Base-by-base conservation (phyloP, 106 monocot genomes). In the Alisma plantagoaquatica region DNA sequence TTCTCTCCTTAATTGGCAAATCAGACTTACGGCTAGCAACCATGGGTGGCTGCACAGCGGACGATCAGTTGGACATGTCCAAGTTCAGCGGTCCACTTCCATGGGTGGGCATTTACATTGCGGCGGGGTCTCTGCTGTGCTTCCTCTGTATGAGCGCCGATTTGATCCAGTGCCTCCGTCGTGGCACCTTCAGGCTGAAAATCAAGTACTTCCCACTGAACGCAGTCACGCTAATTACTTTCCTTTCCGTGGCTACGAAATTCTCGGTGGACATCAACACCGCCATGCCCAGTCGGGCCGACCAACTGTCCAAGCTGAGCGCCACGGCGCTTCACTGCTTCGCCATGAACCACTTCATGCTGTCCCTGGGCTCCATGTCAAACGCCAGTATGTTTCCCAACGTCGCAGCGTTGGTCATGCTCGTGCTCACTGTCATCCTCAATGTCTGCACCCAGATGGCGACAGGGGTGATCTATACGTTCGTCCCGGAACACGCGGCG, bases 101-200 rank as follows among this genome's bases (percentile, higher is more conserved):
- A 6, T 49, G 29, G 61, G 30, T 62, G 17, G 61, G 49, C 61
- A 19, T 62, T 26, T 62, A 62, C 46, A 47, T 62, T 35, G 61
- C 61, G 15, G 15, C 14, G 20, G 17, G 6, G 10, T 62, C 61
- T 17, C 31, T 49, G 10, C 5, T 50, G 23, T 49, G 47, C 61
- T 20, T 26, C 31, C 29, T 38, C 32, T 22, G 24, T 14, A 62
- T 62, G 61, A 49, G 21, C 0, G 11, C 23, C 32, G 61, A 62
- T 35, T 17, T 41, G 1, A 2, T 49, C 24, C 3, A 11, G 4
- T 23, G 32, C 61, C 14, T 62, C 49, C 61, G 61, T 49, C 61
- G 23, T 17, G 19, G 61, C 30, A 49, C 23, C 22, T 26, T 20
- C 31, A 49, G 61, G 61, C 50, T 62, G 25, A 31, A 47, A 19